Base-by-base conservation (phyloP, 2,329 filamentous ascomycete genomes). In the Alternaria sp. region DNA sequence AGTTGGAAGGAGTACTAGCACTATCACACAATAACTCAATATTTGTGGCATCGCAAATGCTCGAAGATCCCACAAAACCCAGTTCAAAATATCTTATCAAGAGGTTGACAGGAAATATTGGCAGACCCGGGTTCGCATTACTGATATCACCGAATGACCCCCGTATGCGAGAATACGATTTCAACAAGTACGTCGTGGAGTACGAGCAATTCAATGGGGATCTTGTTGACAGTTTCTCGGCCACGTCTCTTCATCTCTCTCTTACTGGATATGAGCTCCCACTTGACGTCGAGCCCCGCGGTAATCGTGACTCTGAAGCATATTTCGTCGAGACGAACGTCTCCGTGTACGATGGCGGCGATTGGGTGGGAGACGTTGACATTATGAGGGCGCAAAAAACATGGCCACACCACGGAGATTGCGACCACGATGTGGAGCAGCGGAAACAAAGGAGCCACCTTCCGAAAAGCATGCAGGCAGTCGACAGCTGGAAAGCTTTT, bases 201-300 rank as follows among this genome's bases (percentile, higher is more conserved):
- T 30, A 45, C 22, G 43, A 45, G 16, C 12, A 22, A 5, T 63
- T 6, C 32, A 51, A 61, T 34, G 45, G 40, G 2, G 43, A 41
- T 40, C 34, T 30, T 6, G 16, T 38, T 12, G 9, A 61, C 18
- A 20, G 25, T 22, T 61, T 64, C n/a, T 10, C 6, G 2, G 38
- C 41, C 2, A 64, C 62, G 1, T 55, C 58, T 3, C 28, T 64
- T 7, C 62, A 64, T 18, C 50, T 64, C 3, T 45, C 54, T 1
- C 59, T 64, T 46, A 61, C 58, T 10, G 58, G 61, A 16, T 30
- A 11, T 10, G 11, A 10, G 28, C 18, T 60, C 2, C 58, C 58
- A 1, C 27, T 64, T 4, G 58, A 43, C 9, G 22, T 12, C 11
- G 49, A 52, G 6, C 44, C 34, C 7, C 30, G 32, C 8, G 49